A percentile compares a stretch with the other conserved stretches of the same genome.
Evolutionary conservation across 2,329 filamentous ascomycete genomes (phyloP).

Genomic region (Calycina marina): DNA sequence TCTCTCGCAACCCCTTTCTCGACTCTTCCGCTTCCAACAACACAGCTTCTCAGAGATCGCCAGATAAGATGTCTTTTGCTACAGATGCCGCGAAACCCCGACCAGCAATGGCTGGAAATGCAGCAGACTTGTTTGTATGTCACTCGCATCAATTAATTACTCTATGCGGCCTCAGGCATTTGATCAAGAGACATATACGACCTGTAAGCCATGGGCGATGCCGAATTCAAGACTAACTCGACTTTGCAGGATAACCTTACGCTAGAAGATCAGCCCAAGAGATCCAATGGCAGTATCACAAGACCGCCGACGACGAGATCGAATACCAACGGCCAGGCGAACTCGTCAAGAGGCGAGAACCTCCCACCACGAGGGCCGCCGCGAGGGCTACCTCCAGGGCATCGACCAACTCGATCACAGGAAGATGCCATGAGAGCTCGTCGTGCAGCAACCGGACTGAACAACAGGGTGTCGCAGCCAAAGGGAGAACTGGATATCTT

Average conservation of each 20-base stretch:
- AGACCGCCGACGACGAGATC: slow-evolving; percentile 19
- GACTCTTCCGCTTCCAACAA: slow-evolving; percentile 29
- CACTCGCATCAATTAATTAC: neutral
- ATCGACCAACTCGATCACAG: slow-evolving; percentile 50
- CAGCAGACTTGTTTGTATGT: slow-evolving; percentile 69
- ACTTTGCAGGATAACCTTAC: slow-evolving; percentile 47
- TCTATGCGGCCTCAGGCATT: neutral
- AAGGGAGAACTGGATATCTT: slow-evolving; percentile 21
- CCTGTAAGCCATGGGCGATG: slow-evolving; percentile 3
- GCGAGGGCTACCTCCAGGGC: slow-evolving; percentile 22
- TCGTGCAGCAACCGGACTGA: slow-evolving; percentile 22
- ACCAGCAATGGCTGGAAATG: slow-evolving; percentile 31
- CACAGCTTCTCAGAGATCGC: slow-evolving; percentile 18
- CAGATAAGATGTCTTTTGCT: slow-evolving; percentile 35
- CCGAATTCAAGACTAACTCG: slow-evolving; percentile 21
- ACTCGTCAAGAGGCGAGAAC: slow-evolving; percentile 30
- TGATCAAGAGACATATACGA: slow-evolving; percentile 1
- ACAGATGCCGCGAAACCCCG: slow-evolving; percentile 23
- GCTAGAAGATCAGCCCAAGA: slow-evolving; percentile 42
- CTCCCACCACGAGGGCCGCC: slow-evolving; percentile 30
- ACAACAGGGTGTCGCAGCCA: slow-evolving; percentile 3
- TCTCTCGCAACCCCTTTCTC: slow-evolving; percentile 65
- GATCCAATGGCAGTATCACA: slow-evolving; percentile 22
- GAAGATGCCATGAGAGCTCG: slow-evolving; percentile 46
- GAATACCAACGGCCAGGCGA: slow-evolving; percentile 29